Base-by-base conservation (phyloP, 2,329 filamentous ascomycete species). In the Ascochyta lentis region DNA sequence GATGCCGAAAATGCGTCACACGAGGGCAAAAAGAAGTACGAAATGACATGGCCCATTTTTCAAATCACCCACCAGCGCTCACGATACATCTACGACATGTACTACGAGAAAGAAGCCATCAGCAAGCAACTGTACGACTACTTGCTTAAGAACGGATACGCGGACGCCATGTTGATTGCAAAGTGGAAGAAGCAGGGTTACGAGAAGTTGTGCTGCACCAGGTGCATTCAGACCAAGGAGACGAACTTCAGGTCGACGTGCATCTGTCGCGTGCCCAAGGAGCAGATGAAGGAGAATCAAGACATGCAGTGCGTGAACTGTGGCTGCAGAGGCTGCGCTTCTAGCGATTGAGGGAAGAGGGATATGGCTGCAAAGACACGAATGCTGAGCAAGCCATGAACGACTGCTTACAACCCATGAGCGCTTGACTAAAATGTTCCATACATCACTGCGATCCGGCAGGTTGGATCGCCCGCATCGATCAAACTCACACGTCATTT, bases 111-210 rank as follows among this genome's bases (percentile, higher is more conserved):
- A 79, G 91, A 97, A 78, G 94, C 94, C 47, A 98, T 99, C 75
- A 90, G 86, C 77, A 94, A 90, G 79, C 83, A 89, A 77, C 82
- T 99, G 19, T 99, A 99, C 78, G 95, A 98, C 66, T 99, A 91
- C 89, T 80, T 98, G 62, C 81, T 99, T 57, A 99, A 99, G 84
- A 97, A 99, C 73, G 88, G 89, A 45, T 98, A 99, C 75, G 95
- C 93, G 5, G 95, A 99, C 78, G 87, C 91, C 41, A 95, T 93
- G 81, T 80, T 99, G 72, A 98, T 99, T 72, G 95, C 95, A 13
- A 99, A 99, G 80, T 99, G 95, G 95, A 99, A 99, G 86, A 99
- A 99, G 81, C 90, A 96, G 71, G 95, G 95, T 15, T 99, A 99
- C 71, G 95, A 99, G 78, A 97, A 98, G 90, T 80, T 99, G 39